Evolutionary conservation across 2,329 filamentous ascomycete genomes (phyloP).

Genomic region (Triangularia verruculosa): DNA sequence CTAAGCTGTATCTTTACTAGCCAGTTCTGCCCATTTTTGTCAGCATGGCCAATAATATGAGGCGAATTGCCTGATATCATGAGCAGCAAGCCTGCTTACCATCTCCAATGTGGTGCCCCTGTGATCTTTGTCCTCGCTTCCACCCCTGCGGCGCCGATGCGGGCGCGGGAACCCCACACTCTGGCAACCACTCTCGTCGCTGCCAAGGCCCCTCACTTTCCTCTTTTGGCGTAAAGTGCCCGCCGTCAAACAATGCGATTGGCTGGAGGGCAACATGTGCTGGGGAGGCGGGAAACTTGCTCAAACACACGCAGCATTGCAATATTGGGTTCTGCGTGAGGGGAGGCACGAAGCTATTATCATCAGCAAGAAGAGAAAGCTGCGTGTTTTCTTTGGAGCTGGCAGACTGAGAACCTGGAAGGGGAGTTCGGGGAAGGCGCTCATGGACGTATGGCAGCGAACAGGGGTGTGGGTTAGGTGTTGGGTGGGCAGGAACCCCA

Average conservation of each 20-base stretch:
- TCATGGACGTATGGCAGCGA: too few species aligned
- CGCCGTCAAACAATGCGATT: slow-evolving; percentile 5
- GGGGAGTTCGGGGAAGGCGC: too few species aligned
- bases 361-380: too few species aligned
- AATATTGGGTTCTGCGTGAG: background rate
- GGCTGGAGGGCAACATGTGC: slow-evolving; percentile 2
- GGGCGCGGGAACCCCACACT: background rate
- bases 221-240: background rate
- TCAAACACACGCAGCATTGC: slow-evolving; percentile 38
- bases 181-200: background rate
- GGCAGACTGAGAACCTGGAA: background rate
- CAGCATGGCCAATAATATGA: background rate
- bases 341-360: too few species aligned
- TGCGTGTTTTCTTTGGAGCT: background rate
- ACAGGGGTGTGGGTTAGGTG: background rate
- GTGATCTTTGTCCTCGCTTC: background rate
- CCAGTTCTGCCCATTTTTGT: background rate
- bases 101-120: background rate
- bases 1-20: background rate
- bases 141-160: background rate
- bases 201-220: background rate
- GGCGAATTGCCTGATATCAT: background rate
- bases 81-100: background rate
- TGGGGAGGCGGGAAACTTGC: slow-evolving; percentile 37
- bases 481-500: background rate